Evolutionary conservation across 2,329 filamentous ascomycete genomes (phyloP).

Genomic region (Hypoxylon rubiginosum): DNA sequence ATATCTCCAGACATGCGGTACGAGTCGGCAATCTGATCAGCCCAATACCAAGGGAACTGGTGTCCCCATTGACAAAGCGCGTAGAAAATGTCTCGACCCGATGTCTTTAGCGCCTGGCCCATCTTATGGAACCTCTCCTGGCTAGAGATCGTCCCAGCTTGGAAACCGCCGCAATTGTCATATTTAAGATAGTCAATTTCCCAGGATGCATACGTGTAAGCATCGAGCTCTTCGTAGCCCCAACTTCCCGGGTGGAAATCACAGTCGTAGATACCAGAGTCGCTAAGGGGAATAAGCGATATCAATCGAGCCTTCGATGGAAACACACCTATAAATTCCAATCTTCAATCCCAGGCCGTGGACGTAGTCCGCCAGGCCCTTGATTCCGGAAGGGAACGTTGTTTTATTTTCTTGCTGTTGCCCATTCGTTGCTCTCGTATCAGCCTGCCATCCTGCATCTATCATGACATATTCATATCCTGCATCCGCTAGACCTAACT

Average conservation of each 20-base stretch:
- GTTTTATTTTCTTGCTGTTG: conserved; percentile 40
- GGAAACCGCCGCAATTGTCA: conserved; percentile 68
- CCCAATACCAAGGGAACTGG: conserved; percentile 49
- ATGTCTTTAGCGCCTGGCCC: conserved; percentile 53
- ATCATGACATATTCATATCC: conserved; percentile 39
- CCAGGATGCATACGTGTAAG: conserved; percentile 64
- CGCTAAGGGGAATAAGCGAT: conserved; percentile 28
- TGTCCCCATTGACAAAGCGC: conserved; percentile 53
- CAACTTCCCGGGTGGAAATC: conserved; percentile 52
- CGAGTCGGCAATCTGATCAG: conserved; percentile 52
- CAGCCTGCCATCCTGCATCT: conserved; percentile 44
- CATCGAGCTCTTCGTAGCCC: conserved; percentile 64
- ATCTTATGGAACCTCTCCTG: conserved; percentile 58
- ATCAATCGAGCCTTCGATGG: not conserved
- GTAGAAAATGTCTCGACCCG: conserved; percentile 56
- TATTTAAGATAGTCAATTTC: conserved; percentile 68
- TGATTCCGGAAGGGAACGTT: conserved; percentile 25
- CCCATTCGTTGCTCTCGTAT: conserved; percentile 36
- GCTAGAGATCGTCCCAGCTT: conserved; percentile 62
- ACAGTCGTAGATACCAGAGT: conserved; percentile 59
- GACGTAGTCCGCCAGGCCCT: conserved; percentile 58
- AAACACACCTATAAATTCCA: conserved; percentile 62
- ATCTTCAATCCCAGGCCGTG: conserved; percentile 64
- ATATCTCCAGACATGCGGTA: conserved; percentile 57
- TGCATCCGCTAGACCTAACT: conserved; percentile 25